These are phyloP conservation scores for Chrysanthemum makinoi DNA, from an alignment of 129 eudicot species.

Conservation along the genomic window DNA sequence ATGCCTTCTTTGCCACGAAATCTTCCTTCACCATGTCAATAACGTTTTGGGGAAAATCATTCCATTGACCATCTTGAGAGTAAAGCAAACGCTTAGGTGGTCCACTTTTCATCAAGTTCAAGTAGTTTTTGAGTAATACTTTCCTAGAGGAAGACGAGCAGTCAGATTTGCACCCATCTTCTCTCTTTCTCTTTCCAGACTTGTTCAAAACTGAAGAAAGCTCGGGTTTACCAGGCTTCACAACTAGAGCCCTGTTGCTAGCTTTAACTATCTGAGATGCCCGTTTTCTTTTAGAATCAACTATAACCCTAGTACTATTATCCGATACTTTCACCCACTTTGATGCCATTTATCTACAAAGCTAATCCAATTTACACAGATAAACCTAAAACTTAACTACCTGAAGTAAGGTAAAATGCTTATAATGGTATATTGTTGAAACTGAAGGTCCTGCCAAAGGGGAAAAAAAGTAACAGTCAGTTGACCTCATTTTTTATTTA, in stretches of 20 bases:
- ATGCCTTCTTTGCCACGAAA: slow-evolving; percentile 38
- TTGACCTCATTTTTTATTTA: neutral
- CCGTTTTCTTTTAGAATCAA: slow-evolving; percentile 35
- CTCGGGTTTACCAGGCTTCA: neutral
- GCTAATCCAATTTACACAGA: slow-evolving; percentile 35
- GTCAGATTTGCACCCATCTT: slow-evolving; percentile 32
- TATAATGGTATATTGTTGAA: slow-evolving; percentile 24
- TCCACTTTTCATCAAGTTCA: slow-evolving; percentile 49
- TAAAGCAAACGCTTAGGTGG: slow-evolving; percentile 48
- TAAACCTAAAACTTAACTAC: slow-evolving; percentile 25
- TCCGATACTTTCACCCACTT: slow-evolving; percentile 42
- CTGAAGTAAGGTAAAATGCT: slow-evolving; percentile 16
- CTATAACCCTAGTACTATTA: slow-evolving; percentile 31
- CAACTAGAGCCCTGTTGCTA: slow-evolving; percentile 25
- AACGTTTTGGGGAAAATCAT: slow-evolving; percentile 42
- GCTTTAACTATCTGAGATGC: slow-evolving; percentile 31
- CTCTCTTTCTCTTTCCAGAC: slow-evolving; percentile 56
- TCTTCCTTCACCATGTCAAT: slow-evolving; percentile 39
- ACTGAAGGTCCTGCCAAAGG: slow-evolving; percentile 32
- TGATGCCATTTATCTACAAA: slow-evolving; percentile 52
- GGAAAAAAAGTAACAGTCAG: neutral
- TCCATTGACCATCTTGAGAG: slow-evolving; percentile 54
- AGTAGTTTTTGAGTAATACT: slow-evolving; percentile 40
- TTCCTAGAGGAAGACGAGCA: slow-evolving; percentile 29
- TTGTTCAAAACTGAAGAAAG: slow-evolving; percentile 26